A percentile compares a stretch with the other conserved stretches of the same genome.
Evolutionary conservation across 805 yeast species (phyloP).

Genomic region (Trichomonascus vanleenenianus): DNA sequence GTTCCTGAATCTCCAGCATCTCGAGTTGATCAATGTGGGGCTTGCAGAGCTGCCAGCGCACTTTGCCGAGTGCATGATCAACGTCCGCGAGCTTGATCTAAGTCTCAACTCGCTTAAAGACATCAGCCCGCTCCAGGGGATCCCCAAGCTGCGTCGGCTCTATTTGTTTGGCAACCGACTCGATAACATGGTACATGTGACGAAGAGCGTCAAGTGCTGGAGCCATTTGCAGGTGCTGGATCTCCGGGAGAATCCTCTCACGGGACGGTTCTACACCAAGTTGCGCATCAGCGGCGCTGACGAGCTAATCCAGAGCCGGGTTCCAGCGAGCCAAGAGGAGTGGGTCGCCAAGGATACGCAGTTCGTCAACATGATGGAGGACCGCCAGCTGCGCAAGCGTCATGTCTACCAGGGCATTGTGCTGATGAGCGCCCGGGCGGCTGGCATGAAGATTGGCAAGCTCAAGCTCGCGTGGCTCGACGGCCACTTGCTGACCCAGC

Average conservation of each 20-base stretch:
- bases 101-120: constrained; percentile 24
- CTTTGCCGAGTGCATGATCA: constrained; percentile 20
- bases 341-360: constrained; percentile 9
- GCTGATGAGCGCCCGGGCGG: neutral
- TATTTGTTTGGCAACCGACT: constrained; percentile 24
- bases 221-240: constrained; percentile 21
- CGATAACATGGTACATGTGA: constrained; percentile 14
- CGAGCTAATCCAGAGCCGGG: neutral
- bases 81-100: constrained; percentile 28
- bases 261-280: constrained; percentile 17
- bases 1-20: constrained; percentile 25
- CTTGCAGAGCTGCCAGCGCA: constrained; percentile 20
- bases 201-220: constrained; percentile 13
- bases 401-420: constrained; percentile 4
- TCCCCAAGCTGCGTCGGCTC: constrained; percentile 23
- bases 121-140: constrained; percentile 19
- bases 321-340: constrained; percentile 2
- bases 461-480: neutral
- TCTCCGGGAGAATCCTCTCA: constrained; percentile 26
- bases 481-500: no score
- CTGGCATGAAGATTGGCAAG: no score
- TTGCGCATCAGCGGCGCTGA: neutral
- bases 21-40: constrained; percentile 25
- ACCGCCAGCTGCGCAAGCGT: neutral
- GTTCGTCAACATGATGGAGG: neutral